Conservation (phyloP, 371 early-diverging fungal genomes). For the Thermomucor indicae-seudaticae region DNA sequence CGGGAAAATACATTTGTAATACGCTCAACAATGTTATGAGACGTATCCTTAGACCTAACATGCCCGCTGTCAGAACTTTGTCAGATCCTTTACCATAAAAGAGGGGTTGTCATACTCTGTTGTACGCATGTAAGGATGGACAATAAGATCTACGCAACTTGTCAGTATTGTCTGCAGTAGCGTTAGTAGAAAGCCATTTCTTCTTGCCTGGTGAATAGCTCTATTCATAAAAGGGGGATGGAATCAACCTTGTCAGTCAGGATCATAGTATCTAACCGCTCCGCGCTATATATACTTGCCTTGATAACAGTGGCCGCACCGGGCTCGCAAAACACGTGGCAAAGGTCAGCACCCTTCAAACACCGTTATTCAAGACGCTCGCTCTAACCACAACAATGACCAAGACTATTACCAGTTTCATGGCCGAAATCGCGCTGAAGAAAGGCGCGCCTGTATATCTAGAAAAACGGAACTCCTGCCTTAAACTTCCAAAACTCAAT, state of each 20-base stretch:
- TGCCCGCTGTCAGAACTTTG: background rate
- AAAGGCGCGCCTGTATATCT: slow-evolving; percentile 95
- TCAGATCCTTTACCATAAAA: background rate
- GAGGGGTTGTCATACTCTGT: slow-evolving; percentile 16
- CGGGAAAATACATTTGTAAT: slow-evolving; percentile 56
- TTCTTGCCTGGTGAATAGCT: slow-evolving; percentile 50
- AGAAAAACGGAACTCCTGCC: slow-evolving; percentile 5
- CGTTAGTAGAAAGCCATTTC: too few relatives aligned
- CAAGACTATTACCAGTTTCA: slow-evolving; percentile 62
- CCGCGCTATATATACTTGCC: too few relatives aligned
- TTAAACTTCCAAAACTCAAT: too few relatives aligned
- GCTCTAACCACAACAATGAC: background rate
- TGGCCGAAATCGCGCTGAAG: slow-evolving; percentile 79
- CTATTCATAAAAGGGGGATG: slow-evolving; percentile 14
- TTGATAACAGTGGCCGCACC: slow-evolving; percentile 80
- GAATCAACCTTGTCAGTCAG: background rate
- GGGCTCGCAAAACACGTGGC: slow-evolving; percentile 86
- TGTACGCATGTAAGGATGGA: slow-evolving; percentile 58
- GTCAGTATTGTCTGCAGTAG: too few relatives aligned
- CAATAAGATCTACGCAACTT: slow-evolving; percentile 50
- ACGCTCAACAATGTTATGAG: slow-evolving; percentile 38
- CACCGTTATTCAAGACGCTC: background rate
- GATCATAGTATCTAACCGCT: too few relatives aligned
- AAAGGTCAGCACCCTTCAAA: slow-evolving; percentile 84
- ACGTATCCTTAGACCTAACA: slow-evolving; percentile 29